Evolutionary conservation across 2,329 filamentous ascomycete genomes (phyloP).

Genomic region (Sporothrix luriei): DNA sequence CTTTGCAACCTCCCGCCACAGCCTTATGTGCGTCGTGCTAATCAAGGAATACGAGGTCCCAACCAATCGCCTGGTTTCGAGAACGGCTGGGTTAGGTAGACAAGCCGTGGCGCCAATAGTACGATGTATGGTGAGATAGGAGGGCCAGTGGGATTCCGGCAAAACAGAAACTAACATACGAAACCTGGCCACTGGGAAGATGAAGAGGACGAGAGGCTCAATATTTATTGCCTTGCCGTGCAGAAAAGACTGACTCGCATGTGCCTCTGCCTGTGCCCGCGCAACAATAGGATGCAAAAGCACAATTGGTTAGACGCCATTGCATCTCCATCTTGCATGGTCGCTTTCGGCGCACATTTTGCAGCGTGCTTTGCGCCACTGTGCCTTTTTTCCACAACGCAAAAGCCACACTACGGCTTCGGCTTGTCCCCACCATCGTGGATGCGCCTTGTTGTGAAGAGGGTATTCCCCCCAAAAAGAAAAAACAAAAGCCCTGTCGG

Average conservation of each 20-base stretch:
- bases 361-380: not conserved
- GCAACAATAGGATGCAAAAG: not conserved
- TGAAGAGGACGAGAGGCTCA: not conserved
- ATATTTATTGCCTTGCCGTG: slow-evolving; percentile 6
- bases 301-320: not conserved
- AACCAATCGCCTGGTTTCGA: not conserved
- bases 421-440: not conserved
- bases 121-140: not conserved
- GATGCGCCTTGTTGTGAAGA: not conserved
- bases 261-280: not conserved
- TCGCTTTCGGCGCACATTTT: not conserved
- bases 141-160: not conserved
- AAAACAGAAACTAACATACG: not conserved
- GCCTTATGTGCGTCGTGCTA: slow-evolving; percentile 9
- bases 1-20: not conserved
- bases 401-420: not conserved
- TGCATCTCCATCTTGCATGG: not conserved
- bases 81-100: slow-evolving; percentile 15
- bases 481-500: not conserved
- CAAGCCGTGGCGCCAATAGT: not conserved
- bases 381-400: not conserved
- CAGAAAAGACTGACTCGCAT: not conserved
- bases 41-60: slow-evolving; percentile 9
- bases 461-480: not conserved
- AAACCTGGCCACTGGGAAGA: slow-evolving; percentile 9